These are phyloP conservation scores for Euphorbia peplus DNA, from an alignment of 345 rosid genomes.

Conservation along the genomic window DNA sequence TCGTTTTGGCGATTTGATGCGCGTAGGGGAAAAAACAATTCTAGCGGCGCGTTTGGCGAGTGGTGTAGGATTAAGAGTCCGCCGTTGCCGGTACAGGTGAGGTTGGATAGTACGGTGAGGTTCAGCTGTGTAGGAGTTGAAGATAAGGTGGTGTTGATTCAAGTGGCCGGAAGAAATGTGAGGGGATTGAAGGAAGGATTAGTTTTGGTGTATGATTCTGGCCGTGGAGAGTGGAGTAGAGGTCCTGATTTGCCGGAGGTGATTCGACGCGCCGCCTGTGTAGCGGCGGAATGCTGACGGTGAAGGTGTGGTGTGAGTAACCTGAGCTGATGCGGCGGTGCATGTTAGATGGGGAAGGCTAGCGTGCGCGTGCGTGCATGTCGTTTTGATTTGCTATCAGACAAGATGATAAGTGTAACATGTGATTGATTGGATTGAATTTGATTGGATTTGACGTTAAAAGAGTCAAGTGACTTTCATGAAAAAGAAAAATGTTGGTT, in stretches of 20 bases:
- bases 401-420: too few species aligned
- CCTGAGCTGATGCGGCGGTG: too few species aligned
- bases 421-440: too few species aligned
- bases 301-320: too few species aligned
- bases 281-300: constrained; percentile 57
- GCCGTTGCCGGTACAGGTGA: constrained; percentile 65
- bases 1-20: constrained; percentile 84
- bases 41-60: constrained; percentile 50
- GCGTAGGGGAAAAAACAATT: constrained; percentile 34
- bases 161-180: constrained; percentile 63
- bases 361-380: too few species aligned
- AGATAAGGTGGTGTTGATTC: constrained; percentile 66
- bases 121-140: constrained; percentile 71
- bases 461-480: too few species aligned
- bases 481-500: too few species aligned
- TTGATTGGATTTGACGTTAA: too few species aligned
- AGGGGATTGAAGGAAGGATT: constrained; percentile 59
- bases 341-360: too few species aligned
- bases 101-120: constrained; percentile 69
- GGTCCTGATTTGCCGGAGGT: constrained; percentile 70
- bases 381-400: too few species aligned
- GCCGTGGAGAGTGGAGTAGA: constrained; percentile 65
- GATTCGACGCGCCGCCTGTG: constrained; percentile 79
- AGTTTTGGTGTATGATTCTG: constrained; percentile 60
- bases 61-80: constrained; percentile 79